These are phyloP conservation scores for Leishmania gerbilli DNA, from an alignment of 208 protist genomes.

Conservation along the genomic window DNA sequence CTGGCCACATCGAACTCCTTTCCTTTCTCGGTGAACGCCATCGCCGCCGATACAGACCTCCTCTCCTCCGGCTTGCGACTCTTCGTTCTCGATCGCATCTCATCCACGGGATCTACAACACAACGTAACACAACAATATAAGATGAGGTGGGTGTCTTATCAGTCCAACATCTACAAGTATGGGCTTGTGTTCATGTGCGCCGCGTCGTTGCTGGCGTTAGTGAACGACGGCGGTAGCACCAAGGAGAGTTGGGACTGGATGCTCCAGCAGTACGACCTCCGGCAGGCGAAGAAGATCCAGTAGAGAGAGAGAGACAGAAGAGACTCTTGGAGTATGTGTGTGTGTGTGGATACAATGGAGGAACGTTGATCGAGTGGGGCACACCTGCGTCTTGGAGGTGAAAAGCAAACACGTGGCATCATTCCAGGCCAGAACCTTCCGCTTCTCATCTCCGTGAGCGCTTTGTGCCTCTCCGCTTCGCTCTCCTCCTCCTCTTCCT, in stretches of 20 bases:
- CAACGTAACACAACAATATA: not conserved
- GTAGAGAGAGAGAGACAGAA: not conserved
- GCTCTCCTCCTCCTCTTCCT: not conserved
- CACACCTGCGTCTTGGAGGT: not conserved
- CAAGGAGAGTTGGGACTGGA: constrained; percentile 72
- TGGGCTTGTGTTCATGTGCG: constrained; percentile 82
- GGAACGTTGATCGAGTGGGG: not conserved
- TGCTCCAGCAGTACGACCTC: constrained; percentile 48
- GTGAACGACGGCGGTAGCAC: constrained; percentile 45
- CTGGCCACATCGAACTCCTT: not conserved
- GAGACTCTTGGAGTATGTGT: not conserved
- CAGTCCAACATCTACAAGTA: constrained; percentile 70
- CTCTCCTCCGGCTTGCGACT: not conserved
- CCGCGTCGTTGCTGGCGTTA: constrained; percentile 48
- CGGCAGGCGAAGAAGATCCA: constrained; percentile 31
- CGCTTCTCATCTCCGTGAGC: not conserved
- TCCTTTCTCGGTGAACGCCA: not conserved
- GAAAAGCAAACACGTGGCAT: not conserved
- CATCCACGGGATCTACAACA: not conserved
- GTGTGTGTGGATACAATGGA: not conserved
- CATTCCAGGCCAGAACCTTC: not conserved
- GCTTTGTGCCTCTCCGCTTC: not conserved
- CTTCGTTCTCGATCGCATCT: not conserved
- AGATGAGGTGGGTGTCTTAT: constrained; percentile 42
- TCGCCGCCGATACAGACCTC: not conserved